Evolutionary conservation across 805 yeast species (phyloP).

Genomic region (Ogataea ramenticola): DNA sequence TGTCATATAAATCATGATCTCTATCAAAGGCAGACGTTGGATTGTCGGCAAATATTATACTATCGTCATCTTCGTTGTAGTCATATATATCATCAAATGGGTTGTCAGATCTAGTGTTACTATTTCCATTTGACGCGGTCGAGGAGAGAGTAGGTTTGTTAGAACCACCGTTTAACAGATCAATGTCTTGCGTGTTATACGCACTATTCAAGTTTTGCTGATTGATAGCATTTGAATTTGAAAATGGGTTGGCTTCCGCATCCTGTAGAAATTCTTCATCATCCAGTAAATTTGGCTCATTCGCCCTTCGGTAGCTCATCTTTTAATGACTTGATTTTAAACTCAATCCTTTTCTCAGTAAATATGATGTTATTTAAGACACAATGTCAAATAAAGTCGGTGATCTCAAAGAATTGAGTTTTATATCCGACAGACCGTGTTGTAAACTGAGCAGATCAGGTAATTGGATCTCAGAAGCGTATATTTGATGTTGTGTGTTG

Average conservation of each 20-base stretch:
- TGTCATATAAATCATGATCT: constrained; percentile 6
- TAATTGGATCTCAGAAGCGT: too few relatives aligned
- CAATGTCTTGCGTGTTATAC: constrained; percentile 12
- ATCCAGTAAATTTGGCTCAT: not conserved
- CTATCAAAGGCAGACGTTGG: constrained; percentile 12
- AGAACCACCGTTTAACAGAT: not conserved
- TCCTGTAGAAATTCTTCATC: constrained; percentile 1
- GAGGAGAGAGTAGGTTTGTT: too few relatives aligned
- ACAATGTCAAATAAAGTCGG: too few relatives aligned
- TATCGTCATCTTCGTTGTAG: constrained; percentile 6
- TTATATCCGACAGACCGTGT: too few relatives aligned
- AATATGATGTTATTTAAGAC: too few relatives aligned
- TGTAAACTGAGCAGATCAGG: too few relatives aligned
- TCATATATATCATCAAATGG: constrained; percentile 2
- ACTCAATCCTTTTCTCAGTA: too few relatives aligned
- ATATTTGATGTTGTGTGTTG: too few relatives aligned
- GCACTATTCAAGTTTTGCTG: constrained; percentile 9
- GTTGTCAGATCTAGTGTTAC: not conserved
- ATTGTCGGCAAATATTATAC: constrained; percentile 10
- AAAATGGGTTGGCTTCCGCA: constrained; percentile 1
- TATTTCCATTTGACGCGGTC: not conserved
- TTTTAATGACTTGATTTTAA: not conserved
- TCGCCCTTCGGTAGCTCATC: not conserved
- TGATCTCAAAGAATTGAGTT: too few relatives aligned
- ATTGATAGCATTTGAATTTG: not conserved